Evolutionary conservation across 495 filamentous ascomycete genomes (phyloP), one percentile per base, ranked within the genome.

Genomic region (Penicillium daleae): DNA sequence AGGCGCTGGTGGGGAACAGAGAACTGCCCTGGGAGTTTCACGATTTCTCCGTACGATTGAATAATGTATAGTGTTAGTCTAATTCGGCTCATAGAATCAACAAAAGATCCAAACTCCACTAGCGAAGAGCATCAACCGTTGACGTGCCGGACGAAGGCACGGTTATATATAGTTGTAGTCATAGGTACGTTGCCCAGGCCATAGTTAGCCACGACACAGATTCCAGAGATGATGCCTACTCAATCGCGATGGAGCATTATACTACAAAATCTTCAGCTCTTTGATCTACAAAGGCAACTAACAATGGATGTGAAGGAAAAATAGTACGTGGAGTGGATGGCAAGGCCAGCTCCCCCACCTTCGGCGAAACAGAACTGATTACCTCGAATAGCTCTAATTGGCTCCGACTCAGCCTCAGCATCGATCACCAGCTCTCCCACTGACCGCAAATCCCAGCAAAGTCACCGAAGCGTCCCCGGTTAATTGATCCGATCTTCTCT

Each of bases 291-390:
- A 29, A 15, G 2, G 17, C 2, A 10, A 44, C 12, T 3, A 44
- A 44, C 6, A 21, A 50, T 22, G 12, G 15, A 33, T 32, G 44
- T n/a, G 44, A n/a, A 49, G 24, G 51, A 26, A 39, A 48, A n/a
- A 9, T 37, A 15, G 1, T 3, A 15, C 22, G 60, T 62, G 60
- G 53, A 62, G 60, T 48, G 9, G 12, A 44, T 21, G 40, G n/a
- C 9, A 44, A 1, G 57, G 19, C 21, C 29, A 57, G 17, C 60
- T 62, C 40, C 60, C 60, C 60, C 60, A 52, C 60, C 53, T 62
- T 57, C 53, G 17, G 15, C 39, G 19, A 4, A 6, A 50, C 13
- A 29, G 24, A 29, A 27, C 9, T 2, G 42, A 22, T 22, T 46
- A 46, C 42, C 42, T 22, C 42, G 9, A 46, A 46, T 2, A 22